Percentiles rank a stretch among this genome's conserved stretches.
Conservation (phyloP, 805 yeast genomes). For the Candida vaughaniae region DNA sequence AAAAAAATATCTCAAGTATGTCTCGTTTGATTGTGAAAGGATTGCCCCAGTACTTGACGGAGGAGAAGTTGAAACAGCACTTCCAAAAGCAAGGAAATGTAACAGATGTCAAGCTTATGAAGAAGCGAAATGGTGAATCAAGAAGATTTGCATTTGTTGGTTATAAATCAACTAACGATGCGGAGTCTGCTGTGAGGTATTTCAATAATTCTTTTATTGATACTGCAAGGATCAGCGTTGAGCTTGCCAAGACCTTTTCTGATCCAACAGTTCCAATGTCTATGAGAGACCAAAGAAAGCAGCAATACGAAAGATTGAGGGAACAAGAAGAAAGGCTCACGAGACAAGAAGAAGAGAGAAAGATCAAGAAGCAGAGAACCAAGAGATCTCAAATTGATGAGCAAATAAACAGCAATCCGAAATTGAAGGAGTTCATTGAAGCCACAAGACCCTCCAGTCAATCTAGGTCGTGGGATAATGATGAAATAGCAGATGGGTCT, state of each 20-base stretch:
- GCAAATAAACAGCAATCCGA: slow-evolving; percentile 62
- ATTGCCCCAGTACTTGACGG: slow-evolving; percentile 74
- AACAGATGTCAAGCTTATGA: slow-evolving; percentile 86
- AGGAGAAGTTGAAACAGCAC: slow-evolving; percentile 66
- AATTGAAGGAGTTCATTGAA: slow-evolving; percentile 76
- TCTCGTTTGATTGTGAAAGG: slow-evolving; percentile 93
- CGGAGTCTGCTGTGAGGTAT: slow-evolving; percentile 71
- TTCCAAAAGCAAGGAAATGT: slow-evolving; percentile 63
- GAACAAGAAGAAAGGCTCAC: slow-evolving; percentile 43
- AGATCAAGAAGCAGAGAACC: slow-evolving; percentile 32
- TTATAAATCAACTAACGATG: slow-evolving; percentile 69
- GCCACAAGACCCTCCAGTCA: slow-evolving; percentile 77
- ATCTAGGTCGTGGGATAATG: slow-evolving; percentile 74
- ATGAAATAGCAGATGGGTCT: slow-evolving; percentile 45
- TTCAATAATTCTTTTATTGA: slow-evolving; percentile 80
- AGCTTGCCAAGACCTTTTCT: slow-evolving; percentile 78
- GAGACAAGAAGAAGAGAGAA: slow-evolving; percentile 39
- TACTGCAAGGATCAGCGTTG: slow-evolving; percentile 76
- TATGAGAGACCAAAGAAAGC: slow-evolving; percentile 35
- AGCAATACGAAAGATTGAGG: slow-evolving; percentile 45
- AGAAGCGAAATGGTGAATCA: slow-evolving; percentile 78
- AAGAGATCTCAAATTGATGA: slow-evolving; percentile 47
- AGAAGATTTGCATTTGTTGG: slow-evolving; percentile 95
- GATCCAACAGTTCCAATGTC: slow-evolving; percentile 80
- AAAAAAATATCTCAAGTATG: slow-evolving; percentile 32